Base-by-base conservation (phyloP, 2,329 filamentous ascomycete genomes). In the Tolypocladium tropicale region DNA sequence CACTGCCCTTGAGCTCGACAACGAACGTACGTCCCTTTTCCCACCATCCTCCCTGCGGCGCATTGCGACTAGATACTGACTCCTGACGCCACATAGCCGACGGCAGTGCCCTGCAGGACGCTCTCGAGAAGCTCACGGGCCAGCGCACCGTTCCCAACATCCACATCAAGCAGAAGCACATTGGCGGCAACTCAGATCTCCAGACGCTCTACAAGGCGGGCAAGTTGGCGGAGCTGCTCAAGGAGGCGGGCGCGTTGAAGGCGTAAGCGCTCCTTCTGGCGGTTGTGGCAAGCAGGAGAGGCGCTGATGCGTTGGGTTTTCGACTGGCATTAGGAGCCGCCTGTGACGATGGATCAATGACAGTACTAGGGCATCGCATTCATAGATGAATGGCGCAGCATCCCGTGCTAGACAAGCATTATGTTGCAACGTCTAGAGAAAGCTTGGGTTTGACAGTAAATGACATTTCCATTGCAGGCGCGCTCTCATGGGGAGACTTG, bases 81-180 rank as follows among this genome's bases (percentile, higher is more conserved):
- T 4, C 7, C 14, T 6, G n/a, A 23, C 16, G 14, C 41, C 34
- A 23, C 10, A 46, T 63, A 95, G 90, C 86, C 61, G 93, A 97
- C 68, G 93, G 94, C 62, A 71, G 76, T 62, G 91, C 78, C 14
- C 83, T 99, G 67, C 94, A 99, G 78, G 78, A 84, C 62, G 90
- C 91, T 30, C 88, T 99, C 59, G 73, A 82, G 63, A 81, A 93
- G 61, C 82, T 97, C 66, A 90, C 85, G 56, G 79, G 82, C 71
- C 94, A 99, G 80, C 80, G 85, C 67, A 93, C 89, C 66, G 94
- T 99, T 6, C 94, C 94, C 66, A 97, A 97, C 78, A 88, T 96
- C 77, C 97, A 89, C 79, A 97, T 99, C 74, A 77, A 76, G 65
- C 77, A 91, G 77, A 78, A 95, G 78, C 93, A 96, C 76, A 95